phyloP scores from a whole-genome alignment of 106 monocot species.

The Dendrobium officinale region DNA sequence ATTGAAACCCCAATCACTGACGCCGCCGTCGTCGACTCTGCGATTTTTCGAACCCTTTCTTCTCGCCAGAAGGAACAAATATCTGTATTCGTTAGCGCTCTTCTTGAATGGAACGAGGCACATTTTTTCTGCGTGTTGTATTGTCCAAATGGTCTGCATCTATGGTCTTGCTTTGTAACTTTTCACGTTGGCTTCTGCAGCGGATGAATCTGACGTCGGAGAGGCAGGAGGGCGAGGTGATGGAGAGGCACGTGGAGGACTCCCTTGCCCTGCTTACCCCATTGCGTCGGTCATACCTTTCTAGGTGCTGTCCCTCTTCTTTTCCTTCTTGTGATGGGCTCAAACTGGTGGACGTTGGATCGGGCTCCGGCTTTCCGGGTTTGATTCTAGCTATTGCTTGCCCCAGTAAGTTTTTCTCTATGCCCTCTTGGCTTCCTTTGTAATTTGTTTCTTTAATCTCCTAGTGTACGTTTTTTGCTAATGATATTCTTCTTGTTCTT shows the following conservation, averaged over 20 bases:
- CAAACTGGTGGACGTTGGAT: slow-evolving; percentile 80
- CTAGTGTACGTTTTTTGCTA: no score
- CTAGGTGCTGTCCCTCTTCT: slow-evolving; percentile 17
- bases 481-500: no score
- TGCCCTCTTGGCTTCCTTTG: neutral
- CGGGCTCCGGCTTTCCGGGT: slow-evolving; percentile 85
- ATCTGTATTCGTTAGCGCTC: slow-evolving; percentile 52
- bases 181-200: slow-evolving; percentile 21
- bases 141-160: neutral
- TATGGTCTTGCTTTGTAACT: neutral
- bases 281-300: slow-evolving; percentile 37
- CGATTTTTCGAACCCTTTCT: slow-evolving; percentile 34
- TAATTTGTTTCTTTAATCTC: neutral
- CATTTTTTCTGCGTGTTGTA: neutral
- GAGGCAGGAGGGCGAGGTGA: slow-evolving; percentile 67
- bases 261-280: slow-evolving; percentile 72
- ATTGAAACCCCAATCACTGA: neutral
- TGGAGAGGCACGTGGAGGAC: slow-evolving; percentile 85
- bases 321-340: slow-evolving; percentile 31
- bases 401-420: slow-evolving; percentile 32
- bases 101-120: slow-evolving; percentile 96
- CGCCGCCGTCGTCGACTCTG: neutral
- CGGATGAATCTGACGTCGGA: slow-evolving; percentile 90
- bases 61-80: slow-evolving; percentile 59
- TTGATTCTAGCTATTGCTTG: slow-evolving; percentile 76